Evolutionary conservation across 345 rosid genomes (phyloP), one percentile per base, ranked within the genome.

Genomic region (Bruguiera sexangula): DNA sequence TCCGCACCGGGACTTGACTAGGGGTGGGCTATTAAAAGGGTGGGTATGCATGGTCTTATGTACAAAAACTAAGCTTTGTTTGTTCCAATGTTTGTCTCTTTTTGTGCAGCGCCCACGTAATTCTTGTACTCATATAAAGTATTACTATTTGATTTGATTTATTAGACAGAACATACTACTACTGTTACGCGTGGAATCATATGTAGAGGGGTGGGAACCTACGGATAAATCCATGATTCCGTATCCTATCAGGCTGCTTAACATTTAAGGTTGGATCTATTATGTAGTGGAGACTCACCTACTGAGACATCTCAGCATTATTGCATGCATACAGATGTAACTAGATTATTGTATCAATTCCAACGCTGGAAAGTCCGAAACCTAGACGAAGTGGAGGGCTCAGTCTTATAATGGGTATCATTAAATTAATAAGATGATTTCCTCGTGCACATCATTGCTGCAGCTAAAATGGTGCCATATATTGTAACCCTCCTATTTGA

Each of bases 391-490:
- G 46, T 39, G 15, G 15, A 39, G 13, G 15, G 46, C 46, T 39
- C 15, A 10, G 46, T 39, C 10, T 39, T 34, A 7, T 34, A 7
- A 34, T 34, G 15, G 16, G 10, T 2, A 10, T 39, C 15, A 39
- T 39, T 10, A 10, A 10, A 39, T 39, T 39, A 39, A 10, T 39
- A 39, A 10, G 10, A 39, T 8, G 21, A 27, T 68, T 32, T 51
- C 60, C 69, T 22, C 65, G 78, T 58, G 69, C 63, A 59, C 54
- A 20, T 56, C 26, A 11, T 19, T 20, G 39, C 56, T 74, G 73
- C 80, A 70, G 80, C 80, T 70, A 32, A 73, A 24, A 24, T 73
- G 36, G 60, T 76, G 77, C 66, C 63, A 16, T 51, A 37, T 10
- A 39, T 31, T 56, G 62, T 69, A 30, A 16, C 58, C 34, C 34